Base-by-base conservation (phyloP, 495 filamentous ascomycete genomes). In the Thermothielavioides terrestris region DNA sequence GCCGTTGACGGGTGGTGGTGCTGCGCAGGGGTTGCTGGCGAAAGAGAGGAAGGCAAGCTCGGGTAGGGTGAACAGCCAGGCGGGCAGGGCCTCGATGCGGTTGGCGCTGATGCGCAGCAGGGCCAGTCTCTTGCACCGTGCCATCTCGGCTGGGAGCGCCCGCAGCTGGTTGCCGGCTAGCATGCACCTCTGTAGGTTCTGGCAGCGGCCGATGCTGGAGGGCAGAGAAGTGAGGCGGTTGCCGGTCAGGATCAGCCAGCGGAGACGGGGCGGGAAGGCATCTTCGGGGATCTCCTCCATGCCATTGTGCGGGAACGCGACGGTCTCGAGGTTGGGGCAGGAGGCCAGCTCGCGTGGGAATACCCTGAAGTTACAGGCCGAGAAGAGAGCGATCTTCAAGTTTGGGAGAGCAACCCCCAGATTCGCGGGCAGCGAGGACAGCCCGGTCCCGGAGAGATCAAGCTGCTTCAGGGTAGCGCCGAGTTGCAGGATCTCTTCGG, bases 21-120 rank as follows among this genome's bases (percentile, higher is more conserved):
- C 35, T 1, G 58, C 56, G 48, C 73, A 74, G 6, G 70, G 69
- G 48, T 76, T 75, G 2, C 65, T 64, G 14, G 68, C 68, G 45
- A 73, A 73, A 18, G 68, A 68, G 43, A 74, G 56, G 45, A 69
- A 74, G n/a, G 67, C 63, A 3, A 75, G 63, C 44, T 67, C 56
- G 2, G 70, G 69, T 14, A 76, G 51, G 20, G 62, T 54, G 37
- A 73, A 71, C 1, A 74, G 58, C 66, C 69, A 74, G 8, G 23
- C 6, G 10, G 72, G 73, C 6, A 75, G 46, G 12, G 48, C 25
- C 15, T 49, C 25, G 27, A 76, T 39, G 12, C 54, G 44, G 60
- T 76, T 76, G 14, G 61, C 54, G 23, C 63, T 69, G 17, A 74
- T 53, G n/a, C 71, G 49, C 14, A 75, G 52, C 23, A 71, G 56